Evolutionary conservation across 176 grass and related monocot species (phyloP), one percentile per base, ranked within the genome.

Genomic region (Alloteropsis semialata): DNA sequence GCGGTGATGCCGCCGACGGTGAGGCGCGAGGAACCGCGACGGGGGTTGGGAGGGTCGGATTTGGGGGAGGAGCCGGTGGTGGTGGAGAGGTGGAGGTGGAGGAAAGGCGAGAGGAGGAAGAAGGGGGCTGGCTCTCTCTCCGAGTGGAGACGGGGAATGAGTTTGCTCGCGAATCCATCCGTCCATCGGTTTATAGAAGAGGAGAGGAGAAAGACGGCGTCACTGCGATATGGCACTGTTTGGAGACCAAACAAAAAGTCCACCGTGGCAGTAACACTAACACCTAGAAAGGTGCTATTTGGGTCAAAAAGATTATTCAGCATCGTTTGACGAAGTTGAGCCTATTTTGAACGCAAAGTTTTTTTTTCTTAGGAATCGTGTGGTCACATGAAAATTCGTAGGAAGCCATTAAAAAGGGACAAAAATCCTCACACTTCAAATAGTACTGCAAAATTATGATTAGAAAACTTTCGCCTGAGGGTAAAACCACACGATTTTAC

Each of bases 121-220:
- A 30, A 13, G 48, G 46, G 49, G 24, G 18, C 34, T 36, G 8
- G 53, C 5, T 51, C 17, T 19, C n/a, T n/a, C n/a, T n/a, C n/a
- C 49, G 6, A 50, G 44, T 74, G 46, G 72, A 75, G 72, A 75
- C 33, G 73, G 33, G 51, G 24, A 76, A 76, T 72, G 44, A 7
- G 69, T 58, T 76, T 57, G 34, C 41, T 75, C 50, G 72, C 71
- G 71, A 74, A 39, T 24, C 7, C n/a, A 76, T 15, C 48, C 21
- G 0, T 11, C 29, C 70, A 8, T 36, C 32, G 72, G 32, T 74
- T 74, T 74, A 54, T 53, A 74, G n/a, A 27, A 25, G 18, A n/a
- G 29, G 18, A 68, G 36, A 9, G 17, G 5, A 10, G 58, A 8
- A 30, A 63, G 42, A 48, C 15, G 24, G 41, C 34, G 5, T 42